These are phyloP conservation scores for Aulographum hederae DNA, from an alignment of 2,329 filamentous ascomycete genomes.

Conservation along the genomic window DNA sequence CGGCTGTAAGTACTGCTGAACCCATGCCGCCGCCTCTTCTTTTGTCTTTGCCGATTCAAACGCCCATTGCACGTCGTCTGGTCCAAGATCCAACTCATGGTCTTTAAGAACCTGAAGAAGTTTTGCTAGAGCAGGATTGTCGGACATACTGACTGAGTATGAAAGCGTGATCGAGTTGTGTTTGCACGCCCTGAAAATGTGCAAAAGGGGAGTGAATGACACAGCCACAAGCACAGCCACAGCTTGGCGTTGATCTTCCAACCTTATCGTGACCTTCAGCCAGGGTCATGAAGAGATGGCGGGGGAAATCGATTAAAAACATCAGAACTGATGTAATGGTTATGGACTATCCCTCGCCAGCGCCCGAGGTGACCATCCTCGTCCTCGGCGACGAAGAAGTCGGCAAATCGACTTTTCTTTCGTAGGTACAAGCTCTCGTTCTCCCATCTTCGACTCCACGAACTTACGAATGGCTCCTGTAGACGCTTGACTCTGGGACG, in stretches of 20 bases:
- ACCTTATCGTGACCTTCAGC: no score
- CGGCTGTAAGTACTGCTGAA: constrained; percentile 26
- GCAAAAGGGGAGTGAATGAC: no score
- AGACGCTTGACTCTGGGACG: constrained; percentile 12
- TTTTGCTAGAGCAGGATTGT: no score
- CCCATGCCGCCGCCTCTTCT: constrained; percentile 23
- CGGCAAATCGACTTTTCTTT: constrained; percentile 44
- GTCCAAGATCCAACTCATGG: constrained; percentile 22
- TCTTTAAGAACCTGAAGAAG: constrained; percentile 26
- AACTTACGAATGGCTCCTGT: constrained; percentile 5
- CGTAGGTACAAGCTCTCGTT: constrained; percentile 25
- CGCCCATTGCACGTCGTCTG: constrained; percentile 27
- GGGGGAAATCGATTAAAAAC: no score
- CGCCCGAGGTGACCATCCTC: constrained; percentile 30
- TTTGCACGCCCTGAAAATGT: no score
- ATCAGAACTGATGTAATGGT: no score
- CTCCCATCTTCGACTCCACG: constrained; percentile 9
- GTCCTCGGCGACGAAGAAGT: constrained; percentile 40
- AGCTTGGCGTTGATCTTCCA: no score
- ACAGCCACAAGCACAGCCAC: no score
- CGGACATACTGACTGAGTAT: no score
- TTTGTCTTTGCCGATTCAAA: constrained; percentile 25
- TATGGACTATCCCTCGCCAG: no score
- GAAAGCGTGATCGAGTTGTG: no score
- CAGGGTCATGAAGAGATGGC: no score